Evolutionary conservation across 805 yeast species (phyloP).

Genomic region (Candida verbasci): DNA sequence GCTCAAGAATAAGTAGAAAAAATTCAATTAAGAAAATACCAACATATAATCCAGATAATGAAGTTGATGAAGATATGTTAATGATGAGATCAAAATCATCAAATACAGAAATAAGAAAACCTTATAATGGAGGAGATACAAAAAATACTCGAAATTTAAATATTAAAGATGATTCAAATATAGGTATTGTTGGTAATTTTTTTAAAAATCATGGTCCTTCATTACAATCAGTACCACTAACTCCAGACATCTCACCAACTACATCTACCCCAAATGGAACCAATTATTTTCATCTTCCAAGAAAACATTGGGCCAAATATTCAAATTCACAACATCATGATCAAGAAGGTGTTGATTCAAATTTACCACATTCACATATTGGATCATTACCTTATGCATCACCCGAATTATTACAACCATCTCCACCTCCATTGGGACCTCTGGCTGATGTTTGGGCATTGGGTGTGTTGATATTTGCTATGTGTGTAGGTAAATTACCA

Average conservation of each 20-base stretch:
- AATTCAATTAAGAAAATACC: constrained; percentile 7
- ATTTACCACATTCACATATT: constrained; percentile 61
- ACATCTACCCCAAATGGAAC: neutral
- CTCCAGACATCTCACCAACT: constrained; percentile 14
- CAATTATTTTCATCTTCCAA: neutral
- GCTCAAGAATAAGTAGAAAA: constrained; percentile 22
- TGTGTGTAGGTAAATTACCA: constrained; percentile 72
- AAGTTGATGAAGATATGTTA: constrained; percentile 11
- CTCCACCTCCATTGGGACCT: constrained; percentile 59
- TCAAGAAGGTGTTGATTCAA: constrained; percentile 27
- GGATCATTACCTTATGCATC: constrained; percentile 93
- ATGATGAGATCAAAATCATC: constrained; percentile 33
- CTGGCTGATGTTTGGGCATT: constrained; percentile 88
- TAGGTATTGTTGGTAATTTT: constrained; percentile 25
- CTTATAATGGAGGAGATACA: constrained; percentile 31
- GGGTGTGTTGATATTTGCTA: constrained; percentile 73
- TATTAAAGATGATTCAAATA: constrained; percentile 26
- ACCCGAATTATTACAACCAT: constrained; percentile 71
- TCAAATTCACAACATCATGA: neutral
- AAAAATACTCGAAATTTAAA: constrained; percentile 16
- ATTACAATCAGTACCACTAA: constrained; percentile 25
- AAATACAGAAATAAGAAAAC: constrained; percentile 27
- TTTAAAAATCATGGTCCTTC: constrained; percentile 29
- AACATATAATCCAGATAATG: neutral
- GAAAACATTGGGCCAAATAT: constrained; percentile 2